Conservation (phyloP, 805 yeast genomes). For the Lachancea lanzarotensis region DNA sequence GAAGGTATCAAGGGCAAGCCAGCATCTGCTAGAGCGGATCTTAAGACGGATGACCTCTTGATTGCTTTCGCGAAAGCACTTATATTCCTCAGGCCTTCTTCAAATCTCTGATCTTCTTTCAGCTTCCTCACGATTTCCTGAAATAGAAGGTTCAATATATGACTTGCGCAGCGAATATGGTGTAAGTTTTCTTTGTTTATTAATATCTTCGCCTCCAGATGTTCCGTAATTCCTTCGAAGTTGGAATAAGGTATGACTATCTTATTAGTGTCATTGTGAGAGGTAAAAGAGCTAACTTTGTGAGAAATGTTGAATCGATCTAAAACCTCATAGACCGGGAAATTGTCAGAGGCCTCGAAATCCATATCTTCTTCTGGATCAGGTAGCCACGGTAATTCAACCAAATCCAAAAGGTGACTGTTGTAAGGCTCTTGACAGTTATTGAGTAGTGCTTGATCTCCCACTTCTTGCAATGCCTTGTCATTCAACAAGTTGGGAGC, state of each 20-base stretch:
- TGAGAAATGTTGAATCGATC: background rate
- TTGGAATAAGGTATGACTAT: background rate
- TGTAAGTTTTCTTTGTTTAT: background rate
- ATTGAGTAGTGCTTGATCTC: background rate
- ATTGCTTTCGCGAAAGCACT: slow-evolving; percentile 1
- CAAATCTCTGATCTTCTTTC: background rate
- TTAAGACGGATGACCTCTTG: background rate
- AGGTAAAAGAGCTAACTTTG: background rate
- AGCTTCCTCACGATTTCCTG: background rate
- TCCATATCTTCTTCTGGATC: no score
- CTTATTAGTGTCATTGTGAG: background rate
- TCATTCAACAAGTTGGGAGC: background rate
- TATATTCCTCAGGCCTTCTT: slow-evolving; percentile 1
- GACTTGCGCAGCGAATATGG: slow-evolving; percentile 1
- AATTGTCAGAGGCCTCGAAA: no score
- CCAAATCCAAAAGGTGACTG: slow-evolving; percentile 9
- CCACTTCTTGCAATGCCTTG: background rate
- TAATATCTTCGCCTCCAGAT: background rate
- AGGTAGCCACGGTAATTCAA: background rate
- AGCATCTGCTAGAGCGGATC: background rate
- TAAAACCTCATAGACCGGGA: background rate
- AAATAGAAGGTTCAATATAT: background rate
- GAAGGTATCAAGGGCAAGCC: slow-evolving; percentile 5
- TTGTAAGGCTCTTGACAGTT: background rate
- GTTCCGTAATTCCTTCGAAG: background rate